Percentiles rank a stretch among this genome's conserved stretches.
These are phyloP conservation scores for Chamaecyparis obtusa DNA, from an alignment of 75 land plant species.

Conservation along the genomic window DNA sequence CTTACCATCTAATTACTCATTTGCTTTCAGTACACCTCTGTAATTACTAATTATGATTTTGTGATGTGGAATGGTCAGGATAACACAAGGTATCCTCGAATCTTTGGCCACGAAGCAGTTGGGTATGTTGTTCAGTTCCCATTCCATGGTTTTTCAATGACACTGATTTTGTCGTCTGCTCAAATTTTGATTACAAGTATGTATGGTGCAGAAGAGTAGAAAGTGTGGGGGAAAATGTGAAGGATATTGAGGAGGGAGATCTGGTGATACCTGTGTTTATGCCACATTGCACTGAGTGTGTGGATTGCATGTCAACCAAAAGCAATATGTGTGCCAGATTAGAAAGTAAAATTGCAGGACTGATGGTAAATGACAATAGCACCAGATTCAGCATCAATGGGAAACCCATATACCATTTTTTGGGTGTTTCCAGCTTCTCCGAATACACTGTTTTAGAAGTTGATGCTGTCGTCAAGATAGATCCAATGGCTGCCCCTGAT, in stretches of 20 bases:
- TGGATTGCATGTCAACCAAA: slow-evolving; percentile 39
- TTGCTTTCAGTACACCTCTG: neutral
- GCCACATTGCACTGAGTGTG: slow-evolving; percentile 57
- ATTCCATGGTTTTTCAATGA: neutral
- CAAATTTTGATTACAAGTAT: neutral
- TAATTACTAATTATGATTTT: too few species aligned
- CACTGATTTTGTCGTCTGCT: neutral
- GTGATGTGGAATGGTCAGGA: neutral
- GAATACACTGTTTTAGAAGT: slow-evolving; percentile 62
- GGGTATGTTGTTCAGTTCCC: slow-evolving; percentile 41
- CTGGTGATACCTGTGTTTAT: slow-evolving; percentile 45
- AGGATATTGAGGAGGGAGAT: slow-evolving; percentile 52
- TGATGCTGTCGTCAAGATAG: slow-evolving; percentile 39
- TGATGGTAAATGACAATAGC: slow-evolving; percentile 15
- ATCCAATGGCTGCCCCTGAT: slow-evolving; percentile 34
- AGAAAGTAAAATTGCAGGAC: slow-evolving; percentile 7
- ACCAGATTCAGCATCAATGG: slow-evolving; percentile 31
- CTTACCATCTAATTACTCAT: neutral
- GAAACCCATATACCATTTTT: slow-evolving; percentile 39
- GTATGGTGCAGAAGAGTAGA: slow-evolving; percentile 50
- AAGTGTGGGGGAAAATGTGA: slow-evolving; percentile 65
- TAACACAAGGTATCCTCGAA: slow-evolving; percentile 43
- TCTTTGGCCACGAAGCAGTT: slow-evolving; percentile 80
- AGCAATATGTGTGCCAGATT: slow-evolving; percentile 31
- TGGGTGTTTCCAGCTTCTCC: slow-evolving; percentile 49